Base-by-base conservation (phyloP, 345 rosid genomes). In the Eucalyptus erythrocorys region DNA sequence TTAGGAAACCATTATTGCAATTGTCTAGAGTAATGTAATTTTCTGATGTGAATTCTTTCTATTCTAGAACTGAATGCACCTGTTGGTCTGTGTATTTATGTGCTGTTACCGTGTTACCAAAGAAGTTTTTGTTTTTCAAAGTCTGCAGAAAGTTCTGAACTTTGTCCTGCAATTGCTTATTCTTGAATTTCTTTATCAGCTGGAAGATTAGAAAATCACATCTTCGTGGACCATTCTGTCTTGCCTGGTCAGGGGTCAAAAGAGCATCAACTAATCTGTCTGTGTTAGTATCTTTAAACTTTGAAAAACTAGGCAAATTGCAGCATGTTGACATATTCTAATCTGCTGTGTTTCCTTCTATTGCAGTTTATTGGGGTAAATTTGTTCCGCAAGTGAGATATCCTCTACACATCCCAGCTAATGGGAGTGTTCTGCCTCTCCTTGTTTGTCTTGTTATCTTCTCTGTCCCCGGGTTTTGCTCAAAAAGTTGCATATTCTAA, bases 391-490 rank as follows among this genome's bases (percentile, higher is more conserved):
- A 11, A 40, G 43, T 50, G 87, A 86, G 87, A 22, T 22, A 47
- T 21, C 40, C 51, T 22, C 26, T 40, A n/a, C 26, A 34, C 32
- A 47, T 86, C 87, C 32, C 57, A 26, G n/a, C 45, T 88, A 90
- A 96, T 96, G 98, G 95, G 92, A 80, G 55, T 47, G 27, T 88
- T 93, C 91, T 48, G 66, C 76, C 45, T 91, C 34, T 87, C 90
- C 87, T 90, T 93, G 87, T 86, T 94, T 80, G 43, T 93, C 87
- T 86, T 95, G 86, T 84, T 95, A 90, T 91, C 92, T 91, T 92
- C 87, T 48, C 88, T 97, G 66, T 95, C 96, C 91, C 90, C 88
- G 50, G 92, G 88, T 89, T 88, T 90, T 71, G 93, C 94, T 89
- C 93, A 91, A 84, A 94, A 93, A 34, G 90, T 92, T 88, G 90